phyloP scores from a whole-genome alignment of 208 protist species.

The Crithidia thermophila region DNA sequence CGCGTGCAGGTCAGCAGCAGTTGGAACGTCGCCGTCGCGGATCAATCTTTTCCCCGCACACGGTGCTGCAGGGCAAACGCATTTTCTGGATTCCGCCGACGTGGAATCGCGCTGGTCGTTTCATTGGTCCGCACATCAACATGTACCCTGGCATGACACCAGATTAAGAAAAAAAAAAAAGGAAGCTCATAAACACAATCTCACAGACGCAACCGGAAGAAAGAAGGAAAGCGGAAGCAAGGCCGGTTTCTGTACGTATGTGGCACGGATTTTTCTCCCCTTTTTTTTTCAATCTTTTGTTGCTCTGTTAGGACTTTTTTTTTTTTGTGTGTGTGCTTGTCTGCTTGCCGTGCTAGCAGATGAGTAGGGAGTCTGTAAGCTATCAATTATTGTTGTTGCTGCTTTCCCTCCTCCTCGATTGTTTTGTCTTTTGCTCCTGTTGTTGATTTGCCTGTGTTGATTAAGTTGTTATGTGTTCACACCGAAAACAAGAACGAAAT shows the following conservation, averaged over 20 bases:
- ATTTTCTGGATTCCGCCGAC: constrained; percentile 93
- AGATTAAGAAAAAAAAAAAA: too few relatives aligned
- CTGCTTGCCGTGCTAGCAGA: background rate
- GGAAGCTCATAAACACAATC: too few relatives aligned
- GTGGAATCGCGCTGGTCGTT: constrained; percentile 83
- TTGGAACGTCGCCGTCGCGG: constrained; percentile 73
- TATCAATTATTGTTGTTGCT: background rate
- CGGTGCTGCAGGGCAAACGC: constrained; percentile 64
- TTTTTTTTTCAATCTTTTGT: too few relatives aligned
- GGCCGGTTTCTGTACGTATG: too few relatives aligned
- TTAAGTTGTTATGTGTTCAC: constrained; percentile 6
- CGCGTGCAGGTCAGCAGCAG: constrained; percentile 74
- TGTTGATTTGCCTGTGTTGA: background rate
- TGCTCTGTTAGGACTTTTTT: background rate
- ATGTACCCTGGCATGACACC: constrained; percentile 89
- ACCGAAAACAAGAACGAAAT: too few relatives aligned
- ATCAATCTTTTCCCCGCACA: constrained; percentile 79
- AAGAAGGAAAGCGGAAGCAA: too few relatives aligned
- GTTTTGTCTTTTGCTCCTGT: background rate
- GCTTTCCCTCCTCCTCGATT: background rate
- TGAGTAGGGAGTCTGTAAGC: background rate
- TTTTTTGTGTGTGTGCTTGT: background rate
- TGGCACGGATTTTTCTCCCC: too few relatives aligned
- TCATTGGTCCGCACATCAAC: constrained; percentile 81
- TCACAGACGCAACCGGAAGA: too few relatives aligned